A percentile compares a stretch with the other conserved stretches of the same genome.
Evolutionary conservation across 805 yeast genomes (phyloP).

Genomic region (Starmerella asiatica): DNA sequence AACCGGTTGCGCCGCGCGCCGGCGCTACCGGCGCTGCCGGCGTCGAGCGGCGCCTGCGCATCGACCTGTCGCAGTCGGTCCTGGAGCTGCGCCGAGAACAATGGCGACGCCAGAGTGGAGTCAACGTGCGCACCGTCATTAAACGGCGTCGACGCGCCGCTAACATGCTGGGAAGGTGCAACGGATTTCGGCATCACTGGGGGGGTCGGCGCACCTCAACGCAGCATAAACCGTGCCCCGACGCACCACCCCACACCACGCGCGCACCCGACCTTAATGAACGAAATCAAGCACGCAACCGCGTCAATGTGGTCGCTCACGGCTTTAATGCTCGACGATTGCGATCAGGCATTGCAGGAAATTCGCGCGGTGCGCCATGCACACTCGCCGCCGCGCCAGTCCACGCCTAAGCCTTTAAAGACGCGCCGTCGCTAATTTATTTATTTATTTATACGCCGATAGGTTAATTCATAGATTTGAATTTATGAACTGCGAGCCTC

Average conservation of each 20-base stretch:
- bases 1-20: slow-evolving; percentile 11
- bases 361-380: not conserved
- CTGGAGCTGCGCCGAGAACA: slow-evolving; percentile 17
- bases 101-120: slow-evolving; percentile 15
- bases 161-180: slow-evolving; percentile 11
- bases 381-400: too few relatives aligned
- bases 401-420: too few relatives aligned
- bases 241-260: not conserved
- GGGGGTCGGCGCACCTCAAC: too few relatives aligned
- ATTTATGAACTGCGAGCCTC: too few relatives aligned
- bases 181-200: slow-evolving; percentile 4
- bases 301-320: slow-evolving; percentile 11
- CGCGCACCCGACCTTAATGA: not conserved
- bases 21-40: slow-evolving; percentile 1
- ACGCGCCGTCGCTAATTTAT: too few relatives aligned
- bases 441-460: too few relatives aligned
- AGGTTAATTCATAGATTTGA: too few relatives aligned
- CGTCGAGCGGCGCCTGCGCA: slow-evolving; percentile 1
- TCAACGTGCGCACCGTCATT: slow-evolving; percentile 5
- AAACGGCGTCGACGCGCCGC: slow-evolving; percentile 14
- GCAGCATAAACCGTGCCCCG: too few relatives aligned
- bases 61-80: slow-evolving; percentile 18
- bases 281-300: slow-evolving; percentile 1
- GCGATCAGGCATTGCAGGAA: slow-evolving; percentile 4
- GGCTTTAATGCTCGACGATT: slow-evolving; percentile 10